These are phyloP conservation scores for Plasmodium falciparum DNA, from an alignment of 169 alveolate species.

Conservation along the genomic window DNA sequence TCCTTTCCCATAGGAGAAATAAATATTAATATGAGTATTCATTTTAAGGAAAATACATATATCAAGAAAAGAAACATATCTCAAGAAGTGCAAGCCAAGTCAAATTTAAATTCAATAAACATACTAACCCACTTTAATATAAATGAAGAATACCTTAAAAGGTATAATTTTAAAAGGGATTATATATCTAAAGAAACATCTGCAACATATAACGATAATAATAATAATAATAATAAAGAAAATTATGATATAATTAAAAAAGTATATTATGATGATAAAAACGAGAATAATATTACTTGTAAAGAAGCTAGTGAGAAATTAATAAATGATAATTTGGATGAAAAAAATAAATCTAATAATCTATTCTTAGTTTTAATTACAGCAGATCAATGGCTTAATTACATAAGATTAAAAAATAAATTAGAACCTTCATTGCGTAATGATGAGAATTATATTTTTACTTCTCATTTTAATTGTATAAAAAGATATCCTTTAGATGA, in stretches of 20 bases:
- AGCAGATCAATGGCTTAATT: slow-evolving; percentile 67
- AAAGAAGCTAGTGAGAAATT: no score
- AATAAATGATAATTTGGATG: no score
- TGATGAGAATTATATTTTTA: slow-evolving; percentile 65
- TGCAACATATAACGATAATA: background rate
- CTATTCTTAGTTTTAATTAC: slow-evolving; percentile 56
- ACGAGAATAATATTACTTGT: no score
- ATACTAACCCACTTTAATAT: slow-evolving; percentile 39
- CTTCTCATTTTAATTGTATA: slow-evolving; percentile 66
- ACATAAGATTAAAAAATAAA: slow-evolving; percentile 57
- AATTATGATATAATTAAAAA: background rate
- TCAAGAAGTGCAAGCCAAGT: slow-evolving; percentile 64
- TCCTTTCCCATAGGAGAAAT: slow-evolving; percentile 39
- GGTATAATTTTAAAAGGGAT: background rate
- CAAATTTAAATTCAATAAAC: slow-evolving; percentile 56
- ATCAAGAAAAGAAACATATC: slow-evolving; percentile 27
- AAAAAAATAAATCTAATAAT: slow-evolving; percentile 25
- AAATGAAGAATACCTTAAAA: slow-evolving; percentile 36
- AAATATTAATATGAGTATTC: slow-evolving; percentile 35
- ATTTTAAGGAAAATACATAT: slow-evolving; percentile 29
- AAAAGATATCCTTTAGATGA: slow-evolving; percentile 60
- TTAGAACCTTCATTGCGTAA: slow-evolving; percentile 55
- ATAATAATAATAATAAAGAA: background rate
- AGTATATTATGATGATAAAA: no score
- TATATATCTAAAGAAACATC: background rate